A percentile compares a stretch with the other conserved stretches of the same genome.
phyloP scores from a whole-genome alignment of 164 flowering plant species.

The Nymphaea thermarum region DNA sequence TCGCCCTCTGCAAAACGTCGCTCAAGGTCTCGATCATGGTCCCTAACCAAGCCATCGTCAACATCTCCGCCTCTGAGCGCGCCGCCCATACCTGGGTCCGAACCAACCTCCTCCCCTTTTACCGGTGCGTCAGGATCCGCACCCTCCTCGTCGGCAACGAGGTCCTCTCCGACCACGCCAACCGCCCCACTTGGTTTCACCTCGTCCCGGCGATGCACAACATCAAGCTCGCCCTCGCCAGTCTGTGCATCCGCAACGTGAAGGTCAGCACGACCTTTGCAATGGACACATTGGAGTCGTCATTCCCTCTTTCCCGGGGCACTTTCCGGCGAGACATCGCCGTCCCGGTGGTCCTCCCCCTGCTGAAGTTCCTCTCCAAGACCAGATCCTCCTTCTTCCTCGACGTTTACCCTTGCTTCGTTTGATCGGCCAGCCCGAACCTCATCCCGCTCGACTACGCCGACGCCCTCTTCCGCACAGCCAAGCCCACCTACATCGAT shows the following conservation, averaged over 20 bases:
- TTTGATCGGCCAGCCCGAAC: conserved; percentile 43
- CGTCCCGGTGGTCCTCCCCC: conserved; percentile 36
- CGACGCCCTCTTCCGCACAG: conserved; percentile 54
- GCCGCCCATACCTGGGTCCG: conserved; percentile 58
- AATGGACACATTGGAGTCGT: conserved; percentile 54
- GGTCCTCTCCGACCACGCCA: conserved; percentile 28
- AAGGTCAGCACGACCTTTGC: conserved; percentile 75
- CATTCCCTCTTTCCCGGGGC: conserved; percentile 79
- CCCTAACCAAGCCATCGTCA: conserved; percentile 53
- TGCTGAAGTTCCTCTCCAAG: conserved; percentile 56
- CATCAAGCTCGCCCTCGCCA: conserved; percentile 36
- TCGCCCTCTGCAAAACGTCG: conserved; percentile 32
- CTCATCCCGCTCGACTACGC: conserved; percentile 46
- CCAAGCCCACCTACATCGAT: conserved; percentile 37
- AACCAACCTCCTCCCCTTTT: conserved; percentile 47
- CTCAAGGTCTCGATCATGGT: conserved; percentile 74
- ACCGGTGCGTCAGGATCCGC: conserved; percentile 49
- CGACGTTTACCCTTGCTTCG: conserved; percentile 70
- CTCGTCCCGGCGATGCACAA: conserved; percentile 68
- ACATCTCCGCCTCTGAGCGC: conserved; percentile 40
- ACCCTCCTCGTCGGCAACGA: too few species aligned
- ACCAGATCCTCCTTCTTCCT: conserved; percentile 77
- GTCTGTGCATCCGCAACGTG: conserved; percentile 27
- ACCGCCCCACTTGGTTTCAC: conserved; percentile 24
- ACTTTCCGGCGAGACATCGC: conserved; percentile 57